Conservation (phyloP, 331 rosid species). For the Acacia concinna region DNA sequence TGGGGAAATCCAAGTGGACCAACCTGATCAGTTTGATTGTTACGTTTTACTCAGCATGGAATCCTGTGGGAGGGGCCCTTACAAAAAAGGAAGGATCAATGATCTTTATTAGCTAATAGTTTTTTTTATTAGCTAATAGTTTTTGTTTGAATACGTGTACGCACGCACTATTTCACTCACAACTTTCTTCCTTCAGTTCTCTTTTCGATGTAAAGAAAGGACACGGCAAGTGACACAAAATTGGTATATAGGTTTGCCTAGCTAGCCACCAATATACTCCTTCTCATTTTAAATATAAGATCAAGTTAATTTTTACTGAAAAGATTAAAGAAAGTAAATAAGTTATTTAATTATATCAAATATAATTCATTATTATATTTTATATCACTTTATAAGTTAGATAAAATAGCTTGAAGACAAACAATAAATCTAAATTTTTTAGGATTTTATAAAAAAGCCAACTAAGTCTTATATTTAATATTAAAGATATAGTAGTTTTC, state of each 20-base stretch:
- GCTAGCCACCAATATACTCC: neutral
- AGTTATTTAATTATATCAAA: too few relatives aligned
- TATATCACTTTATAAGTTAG: too few relatives aligned
- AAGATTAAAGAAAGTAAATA: too few relatives aligned
- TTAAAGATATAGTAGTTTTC: too few relatives aligned
- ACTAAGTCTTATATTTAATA: too few relatives aligned
- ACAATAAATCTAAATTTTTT: too few relatives aligned
- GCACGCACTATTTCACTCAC: neutral
- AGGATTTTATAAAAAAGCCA: too few relatives aligned
- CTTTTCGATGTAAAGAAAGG: neutral
- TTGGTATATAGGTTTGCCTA: neutral
- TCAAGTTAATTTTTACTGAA: too few relatives aligned
- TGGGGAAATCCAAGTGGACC: conserved; percentile 8
- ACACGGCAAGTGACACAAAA: neutral
- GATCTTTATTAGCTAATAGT: neutral
- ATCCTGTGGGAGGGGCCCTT: conserved; percentile 4
- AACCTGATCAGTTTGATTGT: neutral
- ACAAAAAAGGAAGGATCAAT: neutral
- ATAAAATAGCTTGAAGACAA: too few relatives aligned
- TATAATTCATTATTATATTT: too few relatives aligned
- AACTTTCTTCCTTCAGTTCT: neutral
- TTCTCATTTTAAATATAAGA: too few relatives aligned
- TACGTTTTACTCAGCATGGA: conserved; percentile 12
- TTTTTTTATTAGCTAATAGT: neutral
- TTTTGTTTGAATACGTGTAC: neutral